Evolutionary conservation across 805 yeast species (phyloP).

Genomic region (Candida patagonica): DNA sequence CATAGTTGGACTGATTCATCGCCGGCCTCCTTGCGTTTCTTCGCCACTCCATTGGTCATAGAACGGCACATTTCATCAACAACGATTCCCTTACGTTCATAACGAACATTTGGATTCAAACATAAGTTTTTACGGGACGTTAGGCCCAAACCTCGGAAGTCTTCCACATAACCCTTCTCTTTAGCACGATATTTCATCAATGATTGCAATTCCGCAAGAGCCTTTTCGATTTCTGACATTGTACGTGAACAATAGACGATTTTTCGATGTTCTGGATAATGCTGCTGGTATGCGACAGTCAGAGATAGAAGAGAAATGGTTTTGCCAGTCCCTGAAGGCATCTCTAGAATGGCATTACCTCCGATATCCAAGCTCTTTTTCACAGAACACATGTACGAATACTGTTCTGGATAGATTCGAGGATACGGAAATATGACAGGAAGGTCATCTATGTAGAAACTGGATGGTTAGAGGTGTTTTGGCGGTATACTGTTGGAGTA

Average conservation of each 20-base stretch:
- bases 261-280: conserved; percentile 87
- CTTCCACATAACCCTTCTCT: conserved; percentile 80
- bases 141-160: conserved; percentile 87
- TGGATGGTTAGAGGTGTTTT: conserved; percentile 21
- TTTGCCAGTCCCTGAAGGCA: conserved; percentile 99
- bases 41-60: conserved; percentile 84
- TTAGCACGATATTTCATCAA: conserved; percentile 79
- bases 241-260: conserved; percentile 98
- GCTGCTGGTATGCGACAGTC: conserved; percentile 91
- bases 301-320: conserved; percentile 85
- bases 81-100: conserved; percentile 81
- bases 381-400: conserved; percentile 94
- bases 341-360: conserved; percentile 91
- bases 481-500: background rate
- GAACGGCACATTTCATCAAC: conserved; percentile 96
- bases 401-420: conserved; percentile 94
- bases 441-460: conserved; percentile 88
- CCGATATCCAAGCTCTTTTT: conserved; percentile 92
- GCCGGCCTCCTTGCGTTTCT: conserved; percentile 52
- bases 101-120: conserved; percentile 75
- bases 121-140: conserved; percentile 93
- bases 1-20: conserved; percentile 59
- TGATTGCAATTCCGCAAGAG: conserved; percentile 78
- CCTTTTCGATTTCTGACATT: conserved; percentile 98
- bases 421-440: conserved; percentile 97